A percentile compares a stretch with the other conserved stretches of the same genome.
Evolutionary conservation across 495 filamentous ascomycete genomes (phyloP).

Genomic region (Tuber calosporum): DNA sequence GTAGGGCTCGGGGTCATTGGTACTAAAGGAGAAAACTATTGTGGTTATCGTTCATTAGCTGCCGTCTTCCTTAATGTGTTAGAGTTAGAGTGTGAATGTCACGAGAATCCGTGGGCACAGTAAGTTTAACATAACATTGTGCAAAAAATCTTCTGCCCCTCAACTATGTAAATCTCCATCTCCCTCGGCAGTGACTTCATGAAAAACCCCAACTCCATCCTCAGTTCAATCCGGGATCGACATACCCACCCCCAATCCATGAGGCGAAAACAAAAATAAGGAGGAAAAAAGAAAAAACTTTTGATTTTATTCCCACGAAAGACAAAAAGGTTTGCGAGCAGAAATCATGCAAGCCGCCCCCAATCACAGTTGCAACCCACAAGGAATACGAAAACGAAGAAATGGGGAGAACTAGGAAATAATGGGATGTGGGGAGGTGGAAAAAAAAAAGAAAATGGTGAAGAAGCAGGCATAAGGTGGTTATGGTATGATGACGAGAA

Average conservation of each 20-base stretch:
- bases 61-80: neutral
- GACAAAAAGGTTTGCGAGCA: neutral
- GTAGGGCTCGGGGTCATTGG: neutral
- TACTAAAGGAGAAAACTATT: neutral
- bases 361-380: neutral
- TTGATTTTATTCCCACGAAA: neutral
- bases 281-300: neutral
- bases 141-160: neutral
- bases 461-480: neutral
- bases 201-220: neutral
- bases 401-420: slow-evolving; percentile 4
- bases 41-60: neutral
- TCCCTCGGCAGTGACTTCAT: neutral
- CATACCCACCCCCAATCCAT: neutral
- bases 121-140: neutral
- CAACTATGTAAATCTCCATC: neutral
- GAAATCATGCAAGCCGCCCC: neutral
- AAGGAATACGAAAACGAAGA: neutral
- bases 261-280: neutral
- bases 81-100: neutral
- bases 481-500: neutral
- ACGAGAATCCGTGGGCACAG: neutral
- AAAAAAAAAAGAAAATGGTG: neutral
- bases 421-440: neutral
- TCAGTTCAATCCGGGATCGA: neutral